These are phyloP conservation scores for Quercus gilva DNA, from an alignment of 306 rosid genomes.

Conservation along the genomic window DNA sequence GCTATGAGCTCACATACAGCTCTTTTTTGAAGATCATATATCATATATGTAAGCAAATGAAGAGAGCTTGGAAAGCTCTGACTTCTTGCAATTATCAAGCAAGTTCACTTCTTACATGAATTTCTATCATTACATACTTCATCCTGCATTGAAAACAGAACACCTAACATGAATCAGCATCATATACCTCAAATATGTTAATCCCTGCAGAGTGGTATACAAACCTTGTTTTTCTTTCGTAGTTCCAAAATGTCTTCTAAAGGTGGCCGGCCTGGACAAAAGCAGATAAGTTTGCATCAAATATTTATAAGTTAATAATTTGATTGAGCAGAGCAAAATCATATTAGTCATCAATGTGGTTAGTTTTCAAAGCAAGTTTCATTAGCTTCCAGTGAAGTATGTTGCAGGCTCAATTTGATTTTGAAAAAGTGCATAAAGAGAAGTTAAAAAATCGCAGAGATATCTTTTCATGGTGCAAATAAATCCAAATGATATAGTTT, in stretches of 20 bases:
- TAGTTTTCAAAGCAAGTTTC: background rate
- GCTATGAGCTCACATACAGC: background rate
- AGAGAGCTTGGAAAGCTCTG: background rate
- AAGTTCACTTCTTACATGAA: conserved; percentile 60
- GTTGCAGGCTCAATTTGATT: too few relatives aligned
- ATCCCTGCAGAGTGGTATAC: background rate
- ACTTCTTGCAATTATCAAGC: background rate
- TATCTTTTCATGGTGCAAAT: background rate
- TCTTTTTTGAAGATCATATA: background rate
- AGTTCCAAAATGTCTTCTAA: conserved; percentile 65
- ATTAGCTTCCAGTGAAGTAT: too few relatives aligned
- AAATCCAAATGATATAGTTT: background rate
- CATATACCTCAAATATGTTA: background rate
- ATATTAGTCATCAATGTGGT: background rate
- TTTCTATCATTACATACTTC: conserved; percentile 62
- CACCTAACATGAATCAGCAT: background rate
- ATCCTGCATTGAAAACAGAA: conserved; percentile 42
- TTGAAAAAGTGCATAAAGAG: background rate
- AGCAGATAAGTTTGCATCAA: background rate
- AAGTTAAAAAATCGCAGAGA: background rate
- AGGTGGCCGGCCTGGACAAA: conserved; percentile 75
- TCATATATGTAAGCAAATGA: background rate
- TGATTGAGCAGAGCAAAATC: background rate
- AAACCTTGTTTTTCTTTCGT: conserved; percentile 46
- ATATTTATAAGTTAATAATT: background rate